Evolutionary conservation across 225 moss, liverwort and hornwort species (phyloP), one percentile per base, ranked within the genome.

Genomic region (Takakia lepidozioides): DNA sequence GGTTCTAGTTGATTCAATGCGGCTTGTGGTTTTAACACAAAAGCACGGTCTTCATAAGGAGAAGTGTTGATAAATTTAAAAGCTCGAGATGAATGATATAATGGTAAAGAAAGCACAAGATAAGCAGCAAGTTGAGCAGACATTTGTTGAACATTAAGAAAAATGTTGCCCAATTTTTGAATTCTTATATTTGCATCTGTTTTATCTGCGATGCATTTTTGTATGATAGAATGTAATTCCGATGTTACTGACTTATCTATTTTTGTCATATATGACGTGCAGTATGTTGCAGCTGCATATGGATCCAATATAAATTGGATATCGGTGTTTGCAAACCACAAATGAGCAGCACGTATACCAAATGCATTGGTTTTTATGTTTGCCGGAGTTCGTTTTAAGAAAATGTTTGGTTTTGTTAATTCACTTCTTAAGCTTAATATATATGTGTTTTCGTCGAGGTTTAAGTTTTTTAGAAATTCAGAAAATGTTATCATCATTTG

Each of bases 221-320:
- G 15, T 21, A 44, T 44, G 11, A 44, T 3, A 0, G 6, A 2
- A 0, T 44, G 4, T 4, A 5, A 20, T 22, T 44, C 21, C 3
- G 2, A 44, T 44, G 20, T 20, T 19, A n/a, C 20, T n/a, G 22
- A 10, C 7, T 23, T 44, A 10, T 19, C 5, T 32, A 45, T 21
- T 21, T 45, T 45, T 45, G 21, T 45, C 19, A 45, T 45, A 45
- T 23, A n/a, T n/a, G 19, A 45, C 9, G 44, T 45, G 30, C 30
- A 32, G 10, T 32, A 32, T 32, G 30, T 32, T 32, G 30, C 10
- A 32, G 30, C 10, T 32, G 10, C 30, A 32, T 32, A 32, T 32
- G 30, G 30, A 10, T 32, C 30, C 10, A 32, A 32, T 5, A 32
- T 32, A 32, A 32, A 32, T 5, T 32, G 30, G 10, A 32, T 32